Base-by-base conservation (phyloP, 1,139 yeast species). In the Diutina scorzettiae region DNA sequence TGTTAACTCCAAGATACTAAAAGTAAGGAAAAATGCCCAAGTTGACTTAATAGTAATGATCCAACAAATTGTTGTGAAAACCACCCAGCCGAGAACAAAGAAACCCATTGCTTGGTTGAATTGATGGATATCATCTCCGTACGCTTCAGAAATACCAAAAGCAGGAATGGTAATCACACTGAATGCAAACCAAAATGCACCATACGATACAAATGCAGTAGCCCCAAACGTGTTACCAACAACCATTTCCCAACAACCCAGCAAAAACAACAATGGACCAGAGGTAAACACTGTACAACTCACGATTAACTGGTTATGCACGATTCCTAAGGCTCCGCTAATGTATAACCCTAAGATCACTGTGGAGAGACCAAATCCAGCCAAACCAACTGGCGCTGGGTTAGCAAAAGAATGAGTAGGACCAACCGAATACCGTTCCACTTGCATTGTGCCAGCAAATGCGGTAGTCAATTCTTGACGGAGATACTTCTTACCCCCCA, bases 41-140 rank as follows among this genome's bases (percentile, higher is more conserved):
- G 76, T 71, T 3, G 75, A 62, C 48, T 70, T 71, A 48, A 66
- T 51, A 2, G 73, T 67, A 34, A 62, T 55, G 27, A 63, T 50
- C 46, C 64, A 54, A 42, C 69, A 50, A 55, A 69, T 52, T 46
- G 64, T 59, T 6, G 73, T 61, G 47, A 69, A 71, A 4, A 71
- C 54, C 5, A 62, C 63, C 76, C 76, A 71, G 0, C 69, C 69
- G 18, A 69, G 44, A 29, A 69, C 53, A 55, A 56, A 69, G 37
- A 70, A 56, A 2, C 72, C 74, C 32, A 66, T 44, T 3, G 74
- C 75, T 21, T 34, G 27, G 32, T 48, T 43, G 12, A 53, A 49
- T 41, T 60, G 64, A 14, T 46, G 52, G 2, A 54, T 48, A 17
- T 53, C 55, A 18, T 51, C 62, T 7, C 57, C 57, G 34, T 55